Percentiles rank a stretch among this genome's conserved stretches.
Conservation (phyloP, 495 filamentous ascomycete species). For the Parachaetomium inaequale region DNA sequence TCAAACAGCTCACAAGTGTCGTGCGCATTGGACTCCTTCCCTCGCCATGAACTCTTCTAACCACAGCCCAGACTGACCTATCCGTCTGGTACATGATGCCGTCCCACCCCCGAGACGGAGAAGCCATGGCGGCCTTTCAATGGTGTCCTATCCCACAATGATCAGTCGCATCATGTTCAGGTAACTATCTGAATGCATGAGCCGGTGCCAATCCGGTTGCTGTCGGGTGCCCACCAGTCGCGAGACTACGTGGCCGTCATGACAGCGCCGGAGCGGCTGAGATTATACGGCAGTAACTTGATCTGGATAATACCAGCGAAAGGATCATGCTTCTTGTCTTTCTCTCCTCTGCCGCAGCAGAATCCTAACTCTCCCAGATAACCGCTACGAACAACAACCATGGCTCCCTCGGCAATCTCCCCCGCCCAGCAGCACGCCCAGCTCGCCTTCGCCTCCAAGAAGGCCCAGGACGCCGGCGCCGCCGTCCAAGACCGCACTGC, state of each 20-base stretch:
- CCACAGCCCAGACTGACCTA: conserved; percentile 10
- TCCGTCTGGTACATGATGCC: conserved; percentile 23
- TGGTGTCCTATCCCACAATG: conserved; percentile 26
- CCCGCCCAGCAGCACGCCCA: conserved; percentile 25
- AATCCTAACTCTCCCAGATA: conserved; percentile 39
- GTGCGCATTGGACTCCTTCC: conserved; percentile 9
- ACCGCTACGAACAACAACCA: conserved; percentile 29
- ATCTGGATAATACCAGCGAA: conserved; percentile 99
- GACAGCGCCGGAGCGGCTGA: conserved; percentile 59
- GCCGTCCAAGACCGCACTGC: conserved; percentile 30
- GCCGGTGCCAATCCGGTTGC: conserved; percentile 36
- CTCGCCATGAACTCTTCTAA: conserved; percentile 10
- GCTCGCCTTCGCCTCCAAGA: conserved; percentile 34
- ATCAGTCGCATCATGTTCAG: conserved; percentile 32
- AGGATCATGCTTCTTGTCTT: conserved; percentile 75
- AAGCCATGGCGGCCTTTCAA: conserved; percentile 26
- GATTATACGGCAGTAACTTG: conserved; percentile 96
- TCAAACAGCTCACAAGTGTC: conserved; percentile 10
- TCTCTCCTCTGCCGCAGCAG: conserved; percentile 33
- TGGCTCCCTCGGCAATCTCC: conserved; percentile 68
- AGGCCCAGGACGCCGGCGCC: conserved; percentile 40
- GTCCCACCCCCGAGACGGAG: neutral
- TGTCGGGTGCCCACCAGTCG: neutral
- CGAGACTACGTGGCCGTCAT: neutral
- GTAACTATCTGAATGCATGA: conserved; percentile 43